Base-by-base conservation (phyloP, 768 basidiomycete genomes). In the Trametes villosa region DNA sequence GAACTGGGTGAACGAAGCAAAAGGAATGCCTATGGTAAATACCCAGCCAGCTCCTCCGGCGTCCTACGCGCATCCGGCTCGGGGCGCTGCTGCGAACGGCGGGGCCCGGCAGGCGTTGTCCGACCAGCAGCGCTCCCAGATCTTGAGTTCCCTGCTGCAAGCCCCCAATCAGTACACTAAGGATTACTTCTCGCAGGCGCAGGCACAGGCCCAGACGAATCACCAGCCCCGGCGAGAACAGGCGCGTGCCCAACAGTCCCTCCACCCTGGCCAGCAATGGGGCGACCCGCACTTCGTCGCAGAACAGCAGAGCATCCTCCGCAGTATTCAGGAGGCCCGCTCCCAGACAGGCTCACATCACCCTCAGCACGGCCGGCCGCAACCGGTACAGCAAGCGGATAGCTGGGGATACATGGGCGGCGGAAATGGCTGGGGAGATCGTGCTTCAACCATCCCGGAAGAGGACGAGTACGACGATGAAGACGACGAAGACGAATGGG, bases 351-450 rank as follows among this genome's bases (percentile, higher is more conserved):
- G 41, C 13, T 20, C 55, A 15, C 54, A 48, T n/a, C 42, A 49
- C 24, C 50, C 36, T n/a, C 50, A 42, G 20, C 57, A 57, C n/a
- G 17, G 34, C 24, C 41, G 38, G 9, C 63, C 55, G 9, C 55
- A 53, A 17, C 59, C 63, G n/a, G 62, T 67, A 4, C 70, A 71
- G 33, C 64, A 53, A 15, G 48, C 59, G n/a, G 60, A 66, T 15
- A 69, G 67, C 58, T 70, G 70, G 70, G 63, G 63, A 6, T 65
- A 57, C 30, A 58, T 55, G 49, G 63, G 57, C 26, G 52, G 50
- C 27, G 52, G 50, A 30, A 61, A 44, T 8, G 59, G 48, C 20
- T 61, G 65, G 44, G 60, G 63, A 38, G 60, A 62, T 3, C 53
- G 51, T 8, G 64, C 58, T 4, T 62, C 62, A 11, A 60, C 59